A percentile compares a stretch with the other conserved stretches of the same genome.
These are phyloP conservation scores for Beauveria varroae DNA, from an alignment of 2,329 filamentous ascomycete genomes.

Conservation along the genomic window DNA sequence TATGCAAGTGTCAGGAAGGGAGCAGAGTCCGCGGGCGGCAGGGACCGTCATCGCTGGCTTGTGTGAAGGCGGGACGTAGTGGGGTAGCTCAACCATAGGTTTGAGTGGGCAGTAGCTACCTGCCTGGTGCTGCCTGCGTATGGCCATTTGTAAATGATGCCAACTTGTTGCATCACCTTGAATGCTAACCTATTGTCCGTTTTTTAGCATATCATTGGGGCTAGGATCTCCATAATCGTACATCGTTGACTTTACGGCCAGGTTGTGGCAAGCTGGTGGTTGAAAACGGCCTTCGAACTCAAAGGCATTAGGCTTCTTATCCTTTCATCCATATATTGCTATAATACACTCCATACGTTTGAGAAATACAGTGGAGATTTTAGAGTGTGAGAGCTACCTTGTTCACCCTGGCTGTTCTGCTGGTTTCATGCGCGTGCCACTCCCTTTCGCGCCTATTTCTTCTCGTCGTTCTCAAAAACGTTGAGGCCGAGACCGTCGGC, in stretches of 20 bases:
- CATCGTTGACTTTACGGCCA: neutral
- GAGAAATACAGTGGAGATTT: constrained; percentile 32
- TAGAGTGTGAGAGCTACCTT: neutral
- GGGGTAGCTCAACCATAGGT: neutral
- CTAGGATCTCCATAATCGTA: neutral
- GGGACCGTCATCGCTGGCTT: constrained; percentile 5
- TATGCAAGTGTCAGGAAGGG: neutral
- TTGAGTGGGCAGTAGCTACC: neutral
- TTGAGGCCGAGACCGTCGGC: constrained; percentile 87
- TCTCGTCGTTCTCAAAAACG: constrained; percentile 53
- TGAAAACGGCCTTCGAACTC: neutral
- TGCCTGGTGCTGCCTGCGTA: neutral
- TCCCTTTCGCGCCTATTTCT: constrained; percentile 31
- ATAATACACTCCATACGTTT: constrained; percentile 15
- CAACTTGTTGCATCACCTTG: neutral
- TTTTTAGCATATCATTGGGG: too few relatives aligned
- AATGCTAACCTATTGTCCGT: too few relatives aligned
- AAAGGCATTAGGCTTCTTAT: neutral
- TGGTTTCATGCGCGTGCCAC: neutral
- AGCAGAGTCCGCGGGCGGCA: neutral
- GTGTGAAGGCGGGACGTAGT: constrained; percentile 1
- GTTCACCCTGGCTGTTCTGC: neutral
- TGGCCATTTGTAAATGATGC: neutral
- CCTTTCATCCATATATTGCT: constrained; percentile 10
- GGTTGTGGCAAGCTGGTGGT: neutral